A percentile compares a stretch with the other conserved stretches of the same genome.
Evolutionary conservation across 2,329 filamentous ascomycete genomes (phyloP).

Genomic region (Tolypocladium tropicale): DNA sequence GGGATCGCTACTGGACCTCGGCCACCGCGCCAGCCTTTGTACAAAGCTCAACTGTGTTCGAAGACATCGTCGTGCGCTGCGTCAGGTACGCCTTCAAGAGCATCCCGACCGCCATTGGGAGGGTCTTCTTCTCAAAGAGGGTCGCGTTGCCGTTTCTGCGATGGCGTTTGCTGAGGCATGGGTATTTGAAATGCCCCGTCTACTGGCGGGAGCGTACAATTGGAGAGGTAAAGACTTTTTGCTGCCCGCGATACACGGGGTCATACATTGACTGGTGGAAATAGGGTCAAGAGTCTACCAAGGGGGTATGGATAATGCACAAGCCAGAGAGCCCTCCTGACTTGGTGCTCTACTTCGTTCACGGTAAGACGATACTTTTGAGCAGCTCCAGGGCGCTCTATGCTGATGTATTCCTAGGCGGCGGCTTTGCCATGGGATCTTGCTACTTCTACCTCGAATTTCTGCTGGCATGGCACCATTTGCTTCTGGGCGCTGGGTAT

Average conservation of each 20-base stretch:
- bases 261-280: conserved; percentile 4
- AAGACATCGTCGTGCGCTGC: conserved; percentile 67
- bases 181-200: conserved; percentile 50
- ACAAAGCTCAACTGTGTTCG: conserved; percentile 60
- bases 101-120: conserved; percentile 56
- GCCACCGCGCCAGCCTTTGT: conserved; percentile 46
- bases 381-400: background rate
- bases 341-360: conserved; percentile 71
- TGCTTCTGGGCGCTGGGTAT: conserved; percentile 56
- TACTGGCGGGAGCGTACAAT: conserved; percentile 45
- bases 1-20: conserved; percentile 20
- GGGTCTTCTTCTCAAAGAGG: conserved; percentile 67
- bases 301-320: conserved; percentile 60
- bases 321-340: conserved; percentile 54
- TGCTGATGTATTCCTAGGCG: conserved; percentile 35
- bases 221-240: conserved; percentile 15
- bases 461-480: conserved; percentile 58
- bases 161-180: conserved; percentile 67
- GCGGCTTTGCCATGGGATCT: conserved; percentile 77
- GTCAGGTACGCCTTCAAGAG: conserved; percentile 69
- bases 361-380: conserved; percentile 45
- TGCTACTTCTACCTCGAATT: conserved; percentile 80
- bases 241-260: background rate
- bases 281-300: conserved; percentile 30
- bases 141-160: conserved; percentile 65